These are phyloP conservation scores for Nakazawaea wyomingensis DNA, from an alignment of 805 yeast species.

Conservation along the genomic window DNA sequence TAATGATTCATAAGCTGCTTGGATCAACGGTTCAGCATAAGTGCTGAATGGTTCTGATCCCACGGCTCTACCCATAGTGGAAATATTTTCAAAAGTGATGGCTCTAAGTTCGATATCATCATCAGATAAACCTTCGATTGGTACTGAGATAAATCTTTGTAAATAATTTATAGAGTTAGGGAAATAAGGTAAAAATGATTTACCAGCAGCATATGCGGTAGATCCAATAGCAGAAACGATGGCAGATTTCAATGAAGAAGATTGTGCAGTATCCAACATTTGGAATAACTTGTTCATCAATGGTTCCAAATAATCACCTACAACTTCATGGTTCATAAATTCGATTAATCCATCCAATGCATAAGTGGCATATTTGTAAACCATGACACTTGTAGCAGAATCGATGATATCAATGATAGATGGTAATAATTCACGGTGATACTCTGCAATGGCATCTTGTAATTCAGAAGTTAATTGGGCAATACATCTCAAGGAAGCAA, in stretches of 20 bases:
- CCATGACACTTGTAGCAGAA: slow-evolving; percentile 72
- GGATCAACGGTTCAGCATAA: slow-evolving; percentile 82
- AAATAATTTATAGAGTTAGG: slow-evolving; percentile 72
- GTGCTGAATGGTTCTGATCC: slow-evolving; percentile 85
- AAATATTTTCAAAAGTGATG: slow-evolving; percentile 84
- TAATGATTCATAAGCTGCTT: slow-evolving; percentile 78
- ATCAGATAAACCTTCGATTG: slow-evolving; percentile 73
- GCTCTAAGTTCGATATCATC: slow-evolving; percentile 91
- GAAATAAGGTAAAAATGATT: slow-evolving; percentile 81
- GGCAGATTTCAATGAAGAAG: slow-evolving; percentile 70
- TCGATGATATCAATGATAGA: slow-evolving; percentile 83
- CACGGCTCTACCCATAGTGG: slow-evolving; percentile 95
- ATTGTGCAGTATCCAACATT: slow-evolving; percentile 71
- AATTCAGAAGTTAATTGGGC: slow-evolving; percentile 76
- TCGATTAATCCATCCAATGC: slow-evolving; percentile 92
- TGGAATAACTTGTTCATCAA: slow-evolving; percentile 84
- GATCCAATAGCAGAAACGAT: slow-evolving; percentile 96
- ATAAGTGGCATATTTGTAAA: slow-evolving; percentile 85
- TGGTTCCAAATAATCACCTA: slow-evolving; percentile 74
- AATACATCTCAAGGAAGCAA: slow-evolving; percentile 81
- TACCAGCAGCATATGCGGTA: slow-evolving; percentile 93
- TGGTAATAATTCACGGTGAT: slow-evolving; percentile 79
- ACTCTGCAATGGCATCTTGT: slow-evolving; percentile 78
- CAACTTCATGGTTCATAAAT: slow-evolving; percentile 83
- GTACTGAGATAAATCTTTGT: slow-evolving; percentile 74